Evolutionary conservation across 129 eudicot genomes (phyloP), one percentile per base, ranked within the genome.

Genomic region (Gnaphalium uliginosum): DNA sequence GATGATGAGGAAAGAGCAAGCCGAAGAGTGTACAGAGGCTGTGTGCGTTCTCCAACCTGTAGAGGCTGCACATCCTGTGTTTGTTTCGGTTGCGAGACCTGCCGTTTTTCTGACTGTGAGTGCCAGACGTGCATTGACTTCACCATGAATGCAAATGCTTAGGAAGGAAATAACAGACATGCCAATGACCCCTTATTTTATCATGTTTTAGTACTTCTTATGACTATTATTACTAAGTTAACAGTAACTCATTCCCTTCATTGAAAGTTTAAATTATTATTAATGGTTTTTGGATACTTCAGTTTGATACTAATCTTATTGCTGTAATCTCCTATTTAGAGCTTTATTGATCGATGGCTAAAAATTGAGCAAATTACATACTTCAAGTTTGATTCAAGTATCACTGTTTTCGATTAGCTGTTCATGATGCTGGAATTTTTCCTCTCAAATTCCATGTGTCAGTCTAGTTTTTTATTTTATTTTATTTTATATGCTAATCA

Each of bases 1-100:
- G 92, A 88, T 39, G 95, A 89, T 33, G 97, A 91, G 54, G 97
- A 91, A 67, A 71, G 97, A 70, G 97, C 91, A 58, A 86, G 92
- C 66, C 41, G 97, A 19, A 86, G 85, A 80, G 90, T 83, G 27
- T 86, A 87, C 67, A 83, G 88, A 72, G 97, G 95, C 2, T 91
- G 97, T 76, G 65, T 75, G 9, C 81, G 84, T 22, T 75, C 86
- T 63, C 89, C 86, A 32, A 86, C 87, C 17, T 91, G 97, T 76
- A 76, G 76, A 68, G 97, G 97, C 33, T 91, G 97, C 86, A 88
- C 93, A 0, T 83, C 91, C 14, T 91, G 97, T 35, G 97, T 91
- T 27, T 91, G 97, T 76, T 88, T 91, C 56, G 95, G 97, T 54
- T 91, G 97, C 26, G 84, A 80, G 19, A 78, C 71, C 24, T 91